Conservation (phyloP, 129 eudicot genomes). For the Calendula officinalis region DNA sequence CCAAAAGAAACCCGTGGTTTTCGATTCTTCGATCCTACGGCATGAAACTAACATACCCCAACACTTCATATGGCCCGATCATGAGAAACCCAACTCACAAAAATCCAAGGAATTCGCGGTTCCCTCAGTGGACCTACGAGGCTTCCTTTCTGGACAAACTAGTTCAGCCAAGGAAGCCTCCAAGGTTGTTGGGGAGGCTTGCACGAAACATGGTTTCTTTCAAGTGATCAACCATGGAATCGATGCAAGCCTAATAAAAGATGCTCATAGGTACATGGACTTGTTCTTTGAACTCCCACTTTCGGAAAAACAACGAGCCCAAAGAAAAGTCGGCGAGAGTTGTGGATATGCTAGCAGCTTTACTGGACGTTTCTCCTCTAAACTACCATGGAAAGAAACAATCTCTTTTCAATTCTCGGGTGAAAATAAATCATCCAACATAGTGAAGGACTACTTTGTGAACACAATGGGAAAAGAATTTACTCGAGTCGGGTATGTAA, state of each 20-base stretch:
- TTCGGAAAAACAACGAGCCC: constrained; percentile 47
- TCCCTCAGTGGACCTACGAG: constrained; percentile 47
- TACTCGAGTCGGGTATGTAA: constrained; percentile 43
- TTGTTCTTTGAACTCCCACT: constrained; percentile 52
- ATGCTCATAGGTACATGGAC: constrained; percentile 51
- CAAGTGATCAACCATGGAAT: constrained; percentile 55
- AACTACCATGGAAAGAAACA: constrained; percentile 75
- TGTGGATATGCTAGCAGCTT: constrained; percentile 72
- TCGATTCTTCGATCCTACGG: constrained; percentile 36
- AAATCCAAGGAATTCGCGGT: constrained; percentile 34
- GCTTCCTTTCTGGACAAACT: constrained; percentile 40
- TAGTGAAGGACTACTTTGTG: constrained; percentile 49
- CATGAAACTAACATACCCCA: constrained; percentile 55
- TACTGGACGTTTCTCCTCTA: constrained; percentile 60
- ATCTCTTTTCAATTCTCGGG: constrained; percentile 52
- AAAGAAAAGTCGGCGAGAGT: constrained; percentile 61
- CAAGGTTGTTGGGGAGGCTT: constrained; percentile 41
- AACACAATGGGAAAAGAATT: constrained; percentile 50
- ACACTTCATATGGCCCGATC: constrained; percentile 54
- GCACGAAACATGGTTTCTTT: constrained; percentile 58
- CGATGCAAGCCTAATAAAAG: constrained; percentile 34
- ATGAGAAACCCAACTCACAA: constrained; percentile 45
- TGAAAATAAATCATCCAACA: constrained; percentile 35
- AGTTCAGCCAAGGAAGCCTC: constrained; percentile 35
- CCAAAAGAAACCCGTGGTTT: constrained; percentile 34